Percentiles rank a stretch among this genome's conserved stretches.
Conservation (phyloP, 2,329 filamentous ascomycete species). For the Nigrospora sphaerica region DNA sequence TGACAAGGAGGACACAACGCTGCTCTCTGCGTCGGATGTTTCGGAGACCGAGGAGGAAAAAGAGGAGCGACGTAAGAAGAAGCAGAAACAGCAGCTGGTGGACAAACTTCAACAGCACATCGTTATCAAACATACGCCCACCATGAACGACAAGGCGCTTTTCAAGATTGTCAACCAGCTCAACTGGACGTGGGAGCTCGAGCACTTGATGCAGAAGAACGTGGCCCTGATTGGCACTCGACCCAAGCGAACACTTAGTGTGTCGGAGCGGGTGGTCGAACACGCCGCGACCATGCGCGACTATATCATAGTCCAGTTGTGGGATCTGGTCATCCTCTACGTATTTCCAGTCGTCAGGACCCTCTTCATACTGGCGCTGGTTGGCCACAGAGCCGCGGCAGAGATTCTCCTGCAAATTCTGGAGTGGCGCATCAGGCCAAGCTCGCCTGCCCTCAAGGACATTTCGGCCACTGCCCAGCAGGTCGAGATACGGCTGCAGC, state of each 20-base stretch:
- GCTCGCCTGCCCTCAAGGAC: constrained; percentile 83
- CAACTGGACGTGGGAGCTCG: constrained; percentile 91
- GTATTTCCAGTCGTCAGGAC: constrained; percentile 69
- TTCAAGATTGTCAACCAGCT: constrained; percentile 83
- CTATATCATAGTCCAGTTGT: constrained; percentile 60
- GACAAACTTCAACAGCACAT: constrained; percentile 87
- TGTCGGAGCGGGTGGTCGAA: constrained; percentile 89
- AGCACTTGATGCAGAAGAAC: constrained; percentile 81
- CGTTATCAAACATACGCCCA: constrained; percentile 67
- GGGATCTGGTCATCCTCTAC: constrained; percentile 66
- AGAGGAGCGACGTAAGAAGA: constrained; percentile 50
- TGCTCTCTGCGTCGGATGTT: constrained; percentile 29
- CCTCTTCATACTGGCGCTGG: constrained; percentile 69
- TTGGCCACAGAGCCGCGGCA: constrained; percentile 72
- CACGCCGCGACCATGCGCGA: constrained; percentile 84
- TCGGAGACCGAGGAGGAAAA: constrained; percentile 68
- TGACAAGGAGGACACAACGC: constrained; percentile 50
- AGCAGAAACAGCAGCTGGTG: constrained; percentile 59
- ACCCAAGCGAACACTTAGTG: constrained; percentile 77
- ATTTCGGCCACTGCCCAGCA: constrained; percentile 95
- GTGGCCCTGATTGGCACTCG: constrained; percentile 76
- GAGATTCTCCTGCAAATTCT: constrained; percentile 73
- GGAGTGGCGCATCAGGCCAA: constrained; percentile 76
- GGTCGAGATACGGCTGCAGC: constrained; percentile 91
- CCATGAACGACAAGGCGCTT: constrained; percentile 76